phyloP scores from a whole-genome alignment of 1,284 basidiomycete species.

The Amylostereum chailletii region DNA sequence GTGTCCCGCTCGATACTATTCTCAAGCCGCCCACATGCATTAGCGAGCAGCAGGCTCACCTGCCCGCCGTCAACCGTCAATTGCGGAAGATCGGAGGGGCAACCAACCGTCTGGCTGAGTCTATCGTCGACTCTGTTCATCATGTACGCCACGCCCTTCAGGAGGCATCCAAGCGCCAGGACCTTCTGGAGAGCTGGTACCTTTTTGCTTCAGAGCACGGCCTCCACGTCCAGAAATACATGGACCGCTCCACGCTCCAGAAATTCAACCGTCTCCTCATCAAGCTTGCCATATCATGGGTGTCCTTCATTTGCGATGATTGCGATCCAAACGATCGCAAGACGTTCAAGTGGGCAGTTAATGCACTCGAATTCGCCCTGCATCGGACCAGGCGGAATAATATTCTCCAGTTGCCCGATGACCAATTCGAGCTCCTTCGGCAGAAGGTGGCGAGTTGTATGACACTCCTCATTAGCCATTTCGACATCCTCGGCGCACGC shows the following conservation, averaged over 20 bases:
- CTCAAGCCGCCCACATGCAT: constrained; percentile 51
- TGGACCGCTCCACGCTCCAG: constrained; percentile 65
- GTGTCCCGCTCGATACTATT: constrained; percentile 34
- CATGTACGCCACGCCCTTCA: constrained; percentile 68
- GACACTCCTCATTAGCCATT: constrained; percentile 93
- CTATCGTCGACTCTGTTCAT: constrained; percentile 86
- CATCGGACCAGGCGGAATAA: constrained; percentile 84
- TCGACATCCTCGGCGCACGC: constrained; percentile 94
- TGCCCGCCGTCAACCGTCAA: constrained; percentile 85
- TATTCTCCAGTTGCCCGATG: constrained; percentile 83
- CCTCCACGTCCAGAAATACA: constrained; percentile 79
- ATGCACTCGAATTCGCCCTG: constrained; percentile 90
- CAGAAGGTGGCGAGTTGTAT: constrained; percentile 95
- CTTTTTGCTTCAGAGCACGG: constrained; percentile 94
- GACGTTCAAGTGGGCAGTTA: constrained; percentile 98
- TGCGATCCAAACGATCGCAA: constrained; percentile 94
- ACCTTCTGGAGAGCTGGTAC: constrained; percentile 94
- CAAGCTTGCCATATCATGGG: constrained; percentile 91
- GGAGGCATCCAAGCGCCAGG: constrained; percentile 64
- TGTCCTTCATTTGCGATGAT: constrained; percentile 96
- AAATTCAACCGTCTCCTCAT: constrained; percentile 82
- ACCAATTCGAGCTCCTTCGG: constrained; percentile 84
- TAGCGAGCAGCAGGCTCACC: constrained; percentile 85
- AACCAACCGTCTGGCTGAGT: constrained; percentile 86
- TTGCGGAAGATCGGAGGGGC: constrained; percentile 86